These are phyloP conservation scores for Globisporangium splendens DNA, from an alignment of 352 stramenopile genomes.

Conservation along the genomic window DNA sequence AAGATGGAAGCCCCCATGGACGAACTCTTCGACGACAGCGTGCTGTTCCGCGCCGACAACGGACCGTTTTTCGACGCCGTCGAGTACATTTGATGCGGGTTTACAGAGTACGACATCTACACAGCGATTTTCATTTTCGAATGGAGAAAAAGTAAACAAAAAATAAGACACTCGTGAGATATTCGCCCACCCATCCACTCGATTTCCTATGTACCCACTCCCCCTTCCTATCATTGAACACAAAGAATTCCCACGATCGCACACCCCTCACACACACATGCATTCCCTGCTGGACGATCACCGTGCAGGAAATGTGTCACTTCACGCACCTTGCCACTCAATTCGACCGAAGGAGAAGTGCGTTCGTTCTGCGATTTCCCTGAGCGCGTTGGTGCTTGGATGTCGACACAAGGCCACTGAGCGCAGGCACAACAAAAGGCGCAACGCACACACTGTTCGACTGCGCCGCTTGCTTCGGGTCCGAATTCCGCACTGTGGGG, in stretches of 20 bases:
- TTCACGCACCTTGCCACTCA: not conserved
- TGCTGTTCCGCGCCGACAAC: not conserved
- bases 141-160: not conserved
- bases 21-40: constrained; percentile 4
- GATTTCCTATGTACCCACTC: not conserved
- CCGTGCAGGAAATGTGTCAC: too few species aligned
- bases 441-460: too few species aligned
- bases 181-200: not conserved
- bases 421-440: not conserved
- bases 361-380: not conserved
- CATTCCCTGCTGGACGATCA: too few species aligned
- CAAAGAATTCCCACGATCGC: too few species aligned
- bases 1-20: constrained; percentile 4
- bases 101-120: constrained; percentile 30
- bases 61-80: not conserved
- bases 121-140: too few species aligned
- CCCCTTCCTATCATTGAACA: too few species aligned
- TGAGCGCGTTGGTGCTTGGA: not conserved
- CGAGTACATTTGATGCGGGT: constrained; percentile 12
- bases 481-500: too few species aligned
- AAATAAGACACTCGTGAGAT: not conserved
- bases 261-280: not conserved
- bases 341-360: too few species aligned
- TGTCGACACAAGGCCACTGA: too few species aligned
- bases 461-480: too few species aligned